These are phyloP conservation scores for Pseudozyma tsukubaensis DNA, from an alignment of 1,284 basidiomycete genomes.

Conservation along the genomic window DNA sequence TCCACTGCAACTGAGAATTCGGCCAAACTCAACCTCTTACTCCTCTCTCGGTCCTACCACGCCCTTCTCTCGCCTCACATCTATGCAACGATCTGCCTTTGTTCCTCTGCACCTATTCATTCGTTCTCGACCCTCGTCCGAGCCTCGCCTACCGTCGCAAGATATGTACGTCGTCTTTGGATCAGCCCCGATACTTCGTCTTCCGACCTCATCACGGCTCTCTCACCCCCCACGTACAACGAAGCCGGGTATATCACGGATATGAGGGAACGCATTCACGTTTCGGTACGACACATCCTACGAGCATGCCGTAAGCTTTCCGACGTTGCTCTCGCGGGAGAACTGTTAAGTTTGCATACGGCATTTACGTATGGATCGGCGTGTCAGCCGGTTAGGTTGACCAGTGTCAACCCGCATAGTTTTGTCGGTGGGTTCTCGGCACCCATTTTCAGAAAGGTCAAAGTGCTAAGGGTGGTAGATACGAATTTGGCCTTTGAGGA, in stretches of 20 bases:
- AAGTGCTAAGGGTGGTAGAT: constrained; percentile 57
- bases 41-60: constrained; percentile 40
- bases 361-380: constrained; percentile 63
- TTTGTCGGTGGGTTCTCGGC: constrained; percentile 64
- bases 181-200: constrained; percentile 55
- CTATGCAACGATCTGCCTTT: constrained; percentile 41
- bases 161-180: constrained; percentile 57
- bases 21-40: constrained; percentile 35
- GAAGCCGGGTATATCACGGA: constrained; percentile 42
- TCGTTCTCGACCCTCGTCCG: constrained; percentile 47
- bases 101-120: constrained; percentile 35
- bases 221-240: constrained; percentile 54
- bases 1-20: constrained; percentile 14
- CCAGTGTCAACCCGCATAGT: constrained; percentile 65
- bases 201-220: constrained; percentile 59
- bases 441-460: constrained; percentile 61
- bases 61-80: constrained; percentile 39
- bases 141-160: constrained; percentile 35
- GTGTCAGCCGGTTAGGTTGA: constrained; percentile 60
- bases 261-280: constrained; percentile 48
- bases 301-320: constrained; percentile 58
- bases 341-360: constrained; percentile 53
- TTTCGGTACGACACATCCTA: constrained; percentile 49
- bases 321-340: constrained; percentile 62
- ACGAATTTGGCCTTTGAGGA: constrained; percentile 63